phyloP scores from a whole-genome alignment of 2,329 filamentous ascomycete genomes.

The Pyricularia sp. region DNA sequence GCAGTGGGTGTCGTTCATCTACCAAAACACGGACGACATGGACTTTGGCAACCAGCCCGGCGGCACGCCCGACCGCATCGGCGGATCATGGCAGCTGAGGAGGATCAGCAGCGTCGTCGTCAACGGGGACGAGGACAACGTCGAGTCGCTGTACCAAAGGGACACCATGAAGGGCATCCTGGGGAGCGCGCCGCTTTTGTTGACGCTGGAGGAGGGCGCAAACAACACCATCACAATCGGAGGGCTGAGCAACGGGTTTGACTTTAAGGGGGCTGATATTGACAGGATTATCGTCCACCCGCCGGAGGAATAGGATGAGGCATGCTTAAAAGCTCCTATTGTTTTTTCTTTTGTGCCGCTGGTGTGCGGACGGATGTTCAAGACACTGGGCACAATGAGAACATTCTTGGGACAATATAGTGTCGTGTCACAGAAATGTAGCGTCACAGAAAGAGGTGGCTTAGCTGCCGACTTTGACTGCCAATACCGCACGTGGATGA shows the following conservation, averaged over 20 bases:
- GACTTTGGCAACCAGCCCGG: conserved; percentile 47
- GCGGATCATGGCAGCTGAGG: conserved; percentile 48
- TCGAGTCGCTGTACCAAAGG: conserved; percentile 41
- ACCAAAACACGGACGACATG: conserved; percentile 35
- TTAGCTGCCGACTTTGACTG: too few relatives aligned
- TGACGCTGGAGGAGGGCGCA: conserved; percentile 40
- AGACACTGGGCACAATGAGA: too few relatives aligned
- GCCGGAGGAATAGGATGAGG: conserved; percentile 25
- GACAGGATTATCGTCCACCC: conserved; percentile 53
- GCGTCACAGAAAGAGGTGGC: too few relatives aligned
- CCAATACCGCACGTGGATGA: neutral
- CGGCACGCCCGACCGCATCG: conserved; percentile 49
- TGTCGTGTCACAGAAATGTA: too few relatives aligned
- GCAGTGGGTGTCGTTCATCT: conserved; percentile 50
- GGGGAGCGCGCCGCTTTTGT: conserved; percentile 43
- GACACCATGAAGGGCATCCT: conserved; percentile 50
- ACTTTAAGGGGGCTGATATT: conserved; percentile 47
- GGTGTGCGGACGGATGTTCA: too few relatives aligned
- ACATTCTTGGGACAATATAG: too few relatives aligned
- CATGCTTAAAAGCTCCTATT: neutral
- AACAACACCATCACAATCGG: conserved; percentile 46
- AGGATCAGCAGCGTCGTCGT: conserved; percentile 51
- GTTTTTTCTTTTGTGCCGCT: too few relatives aligned
- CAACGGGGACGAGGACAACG: conserved; percentile 40
- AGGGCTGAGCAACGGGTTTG: conserved; percentile 45